A percentile compares a stretch with the other conserved stretches of the same genome.
phyloP scores from a whole-genome alignment of 1,284 basidiomycete species.

The Malassezia vespertilionis region DNA sequence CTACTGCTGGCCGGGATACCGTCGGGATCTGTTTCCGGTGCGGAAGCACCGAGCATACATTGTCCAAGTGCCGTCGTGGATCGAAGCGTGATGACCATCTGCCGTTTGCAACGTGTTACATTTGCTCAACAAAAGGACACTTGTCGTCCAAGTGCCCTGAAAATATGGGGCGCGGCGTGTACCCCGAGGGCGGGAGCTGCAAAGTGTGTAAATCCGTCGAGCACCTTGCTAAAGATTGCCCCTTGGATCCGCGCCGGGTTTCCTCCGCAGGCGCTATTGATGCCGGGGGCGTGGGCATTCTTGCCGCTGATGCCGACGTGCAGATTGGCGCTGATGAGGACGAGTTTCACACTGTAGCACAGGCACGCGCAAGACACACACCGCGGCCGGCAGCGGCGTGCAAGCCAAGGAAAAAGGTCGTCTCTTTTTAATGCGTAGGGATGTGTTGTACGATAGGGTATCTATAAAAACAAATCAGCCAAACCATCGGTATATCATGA shows the following conservation, averaged over 20 bases:
- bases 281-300: conserved; percentile 33
- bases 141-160: conserved; percentile 68
- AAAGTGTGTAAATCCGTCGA: conserved; percentile 73
- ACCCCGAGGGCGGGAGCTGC: conserved; percentile 86
- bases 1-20: conserved; percentile 45
- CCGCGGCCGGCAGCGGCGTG: not conserved
- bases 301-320: conserved; percentile 37
- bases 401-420: conserved; percentile 2
- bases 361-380: not conserved
- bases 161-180: conserved; percentile 70
- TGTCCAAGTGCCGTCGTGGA: conserved; percentile 63
- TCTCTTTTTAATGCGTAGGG: conserved; percentile 4
- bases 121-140: conserved; percentile 69
- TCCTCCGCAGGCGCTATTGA: conserved; percentile 7
- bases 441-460: conserved; percentile 9
- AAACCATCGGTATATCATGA: conserved; percentile 14
- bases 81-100: conserved; percentile 52
- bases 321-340: conserved; percentile 16
- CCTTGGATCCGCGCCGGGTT: conserved; percentile 50
- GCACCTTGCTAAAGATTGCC: conserved; percentile 76
- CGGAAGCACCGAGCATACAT: conserved; percentile 65
- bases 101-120: conserved; percentile 82
- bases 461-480: conserved; percentile 9
- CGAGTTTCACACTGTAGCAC: conserved; percentile 12
- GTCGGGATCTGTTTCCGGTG: conserved; percentile 55